A percentile compares a stretch with the other conserved stretches of the same genome.
Conservation (phyloP, 805 yeast genomes). For the Lipomyces mesembrius region DNA sequence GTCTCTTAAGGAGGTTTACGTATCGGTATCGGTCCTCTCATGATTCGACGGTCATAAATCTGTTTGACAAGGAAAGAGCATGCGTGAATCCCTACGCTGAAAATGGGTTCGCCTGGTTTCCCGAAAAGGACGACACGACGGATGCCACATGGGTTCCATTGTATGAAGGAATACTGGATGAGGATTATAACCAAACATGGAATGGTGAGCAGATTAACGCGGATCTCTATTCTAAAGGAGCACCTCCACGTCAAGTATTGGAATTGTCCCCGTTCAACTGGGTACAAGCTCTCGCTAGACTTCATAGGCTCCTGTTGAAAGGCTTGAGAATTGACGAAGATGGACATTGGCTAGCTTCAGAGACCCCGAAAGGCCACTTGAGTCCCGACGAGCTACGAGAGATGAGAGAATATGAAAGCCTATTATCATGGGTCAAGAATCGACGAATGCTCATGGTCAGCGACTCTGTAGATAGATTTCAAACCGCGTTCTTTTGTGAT, state of each 20-base stretch:
- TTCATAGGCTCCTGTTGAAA: background rate
- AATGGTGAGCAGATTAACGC: background rate
- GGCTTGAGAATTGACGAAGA: background rate
- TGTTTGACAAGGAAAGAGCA: background rate
- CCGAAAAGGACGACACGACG: background rate
- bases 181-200: background rate
- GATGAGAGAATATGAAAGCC: background rate
- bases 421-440: slow-evolving; percentile 14
- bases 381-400: background rate
- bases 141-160: slow-evolving; percentile 1
- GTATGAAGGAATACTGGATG: background rate
- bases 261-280: background rate
- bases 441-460: slow-evolving; percentile 26
- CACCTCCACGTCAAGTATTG: background rate
- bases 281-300: background rate
- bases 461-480: slow-evolving; percentile 31
- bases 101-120: background rate
- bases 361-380: background rate
- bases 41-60: background rate
- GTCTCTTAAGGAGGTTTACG: background rate
- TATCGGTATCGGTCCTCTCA: background rate
- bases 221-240: background rate
- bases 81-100: background rate
- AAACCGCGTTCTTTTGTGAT: slow-evolving; percentile 23
- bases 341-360: background rate